Evolutionary conservation across 73 alveolate species (phyloP).

Genomic region (Symbiodinium pilosum): DNA sequence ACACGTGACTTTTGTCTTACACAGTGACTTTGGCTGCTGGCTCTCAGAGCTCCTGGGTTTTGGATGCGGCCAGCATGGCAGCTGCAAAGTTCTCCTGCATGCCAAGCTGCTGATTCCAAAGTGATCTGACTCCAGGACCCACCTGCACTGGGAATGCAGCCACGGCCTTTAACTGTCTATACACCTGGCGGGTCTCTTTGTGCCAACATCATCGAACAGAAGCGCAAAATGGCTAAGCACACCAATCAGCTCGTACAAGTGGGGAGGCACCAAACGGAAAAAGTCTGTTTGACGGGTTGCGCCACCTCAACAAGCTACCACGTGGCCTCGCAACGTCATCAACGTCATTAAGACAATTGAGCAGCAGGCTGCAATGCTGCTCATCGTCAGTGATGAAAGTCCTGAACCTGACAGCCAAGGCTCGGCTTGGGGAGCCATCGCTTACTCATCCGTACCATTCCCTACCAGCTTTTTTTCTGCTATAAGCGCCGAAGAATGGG

Average conservation of each 20-base stretch:
- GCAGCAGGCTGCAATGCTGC: conserved; percentile 22
- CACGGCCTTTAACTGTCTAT: conserved; percentile 68
- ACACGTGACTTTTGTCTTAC: too few relatives aligned
- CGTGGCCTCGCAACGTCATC: neutral
- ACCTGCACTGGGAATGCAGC: conserved; percentile 83
- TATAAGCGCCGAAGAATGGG: too few relatives aligned
- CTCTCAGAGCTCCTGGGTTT: conserved; percentile 23
- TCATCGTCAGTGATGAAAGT: conserved; percentile 68
- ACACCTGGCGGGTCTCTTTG: conserved; percentile 24
- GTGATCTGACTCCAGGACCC: neutral
- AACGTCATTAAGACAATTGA: neutral
- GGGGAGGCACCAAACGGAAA: conserved; percentile 78
- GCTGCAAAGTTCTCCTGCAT: conserved; percentile 60
- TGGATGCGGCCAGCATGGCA: conserved; percentile 78
- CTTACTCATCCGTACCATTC: too few relatives aligned
- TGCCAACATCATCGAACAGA: too few relatives aligned
- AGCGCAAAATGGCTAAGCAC: neutral
- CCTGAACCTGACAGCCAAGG: conserved; percentile 70
- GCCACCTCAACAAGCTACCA: conserved; percentile 8
- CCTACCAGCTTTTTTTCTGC: too few relatives aligned
- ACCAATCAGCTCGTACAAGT: neutral
- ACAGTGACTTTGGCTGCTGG: too few relatives aligned
- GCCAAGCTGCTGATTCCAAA: neutral
- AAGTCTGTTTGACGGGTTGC: conserved; percentile 76
- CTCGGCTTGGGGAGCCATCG: too few relatives aligned